phyloP scores from a whole-genome alignment of 1,284 basidiomycete genomes.

The Tetrapyrgos nigripes region DNA sequence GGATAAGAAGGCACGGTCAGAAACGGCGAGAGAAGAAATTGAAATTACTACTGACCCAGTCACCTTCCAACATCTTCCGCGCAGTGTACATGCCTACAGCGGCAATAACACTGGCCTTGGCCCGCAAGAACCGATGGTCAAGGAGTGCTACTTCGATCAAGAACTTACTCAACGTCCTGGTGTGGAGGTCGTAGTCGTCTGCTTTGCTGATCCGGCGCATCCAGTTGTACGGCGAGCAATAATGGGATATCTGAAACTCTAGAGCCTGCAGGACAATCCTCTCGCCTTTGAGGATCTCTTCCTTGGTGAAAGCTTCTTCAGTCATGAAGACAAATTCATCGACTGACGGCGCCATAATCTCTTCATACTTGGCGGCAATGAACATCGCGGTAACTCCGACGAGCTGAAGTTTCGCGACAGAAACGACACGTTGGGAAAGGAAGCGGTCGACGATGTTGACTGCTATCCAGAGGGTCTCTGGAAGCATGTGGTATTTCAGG shows the following conservation, averaged over 20 bases:
- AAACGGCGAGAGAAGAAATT: constrained; percentile 22
- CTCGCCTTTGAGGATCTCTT: constrained; percentile 98
- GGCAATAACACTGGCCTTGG: constrained; percentile 94
- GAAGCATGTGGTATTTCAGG: constrained; percentile 95
- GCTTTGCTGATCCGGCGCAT: constrained; percentile 98
- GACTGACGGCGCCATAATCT: constrained; percentile 93
- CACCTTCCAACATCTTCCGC: constrained; percentile 88
- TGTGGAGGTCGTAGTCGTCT: constrained; percentile 99
- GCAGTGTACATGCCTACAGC: constrained; percentile 98
- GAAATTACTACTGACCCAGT: constrained; percentile 78
- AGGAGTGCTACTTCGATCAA: constrained; percentile 95
- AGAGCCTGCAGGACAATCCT: constrained; percentile 94
- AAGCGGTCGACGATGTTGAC: constrained; percentile 98
- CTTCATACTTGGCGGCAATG: constrained; percentile 98
- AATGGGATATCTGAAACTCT: constrained; percentile 95
- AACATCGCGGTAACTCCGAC: constrained; percentile 98
- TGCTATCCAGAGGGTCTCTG: constrained; percentile 98
- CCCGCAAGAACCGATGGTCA: constrained; percentile 92
- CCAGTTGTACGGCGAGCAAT: constrained; percentile 99
- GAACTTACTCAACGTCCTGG: constrained; percentile 96
- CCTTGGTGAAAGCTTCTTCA: constrained; percentile 90
- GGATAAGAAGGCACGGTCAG: constrained; percentile 44
- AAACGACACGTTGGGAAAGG: constrained; percentile 91
- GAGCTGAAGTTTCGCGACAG: constrained; percentile 94
- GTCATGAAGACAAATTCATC: constrained; percentile 99